phyloP scores from a whole-genome alignment of 2,329 filamentous ascomycete genomes.

The Macrophomina phaseolina region DNA sequence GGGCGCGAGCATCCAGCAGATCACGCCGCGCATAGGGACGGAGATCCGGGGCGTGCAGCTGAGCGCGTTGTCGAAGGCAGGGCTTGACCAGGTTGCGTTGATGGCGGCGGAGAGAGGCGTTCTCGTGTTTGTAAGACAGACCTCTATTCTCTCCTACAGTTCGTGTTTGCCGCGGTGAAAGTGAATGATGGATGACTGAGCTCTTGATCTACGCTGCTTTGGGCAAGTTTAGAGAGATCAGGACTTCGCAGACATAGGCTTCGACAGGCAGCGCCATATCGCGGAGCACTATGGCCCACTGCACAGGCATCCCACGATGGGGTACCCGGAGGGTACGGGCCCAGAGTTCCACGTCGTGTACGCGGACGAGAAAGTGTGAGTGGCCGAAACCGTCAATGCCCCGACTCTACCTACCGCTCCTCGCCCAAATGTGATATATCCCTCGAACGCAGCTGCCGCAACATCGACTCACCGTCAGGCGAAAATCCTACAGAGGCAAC shows the following conservation, averaged over 20 bases:
- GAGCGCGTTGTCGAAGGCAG: constrained; percentile 52
- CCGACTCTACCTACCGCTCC: no score
- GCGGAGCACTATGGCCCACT: constrained; percentile 50
- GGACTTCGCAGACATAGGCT: constrained; percentile 54
- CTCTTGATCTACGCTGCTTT: background rate
- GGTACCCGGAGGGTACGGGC: constrained; percentile 2
- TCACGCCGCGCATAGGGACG: constrained; percentile 41
- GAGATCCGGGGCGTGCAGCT: constrained; percentile 52
- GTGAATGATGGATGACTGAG: background rate
- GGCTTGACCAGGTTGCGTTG: constrained; percentile 58
- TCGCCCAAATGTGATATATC: no score
- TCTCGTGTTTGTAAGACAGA: constrained; percentile 51
- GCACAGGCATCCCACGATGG: constrained; percentile 18
- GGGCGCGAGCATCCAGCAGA: constrained; percentile 32
- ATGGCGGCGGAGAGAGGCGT: constrained; percentile 51
- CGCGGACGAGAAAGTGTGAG: constrained; percentile 21
- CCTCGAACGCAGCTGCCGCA: no score
- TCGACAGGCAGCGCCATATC: constrained; percentile 50
- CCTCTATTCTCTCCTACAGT: background rate
- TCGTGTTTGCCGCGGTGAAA: no score
- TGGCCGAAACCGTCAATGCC: no score
- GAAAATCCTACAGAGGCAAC: background rate
- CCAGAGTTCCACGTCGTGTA: constrained; percentile 23
- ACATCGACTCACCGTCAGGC: background rate
- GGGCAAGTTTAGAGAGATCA: constrained; percentile 41